These are phyloP conservation scores for Aquilaria yunnanensis DNA, from an alignment of 345 rosid genomes.

Conservation along the genomic window DNA sequence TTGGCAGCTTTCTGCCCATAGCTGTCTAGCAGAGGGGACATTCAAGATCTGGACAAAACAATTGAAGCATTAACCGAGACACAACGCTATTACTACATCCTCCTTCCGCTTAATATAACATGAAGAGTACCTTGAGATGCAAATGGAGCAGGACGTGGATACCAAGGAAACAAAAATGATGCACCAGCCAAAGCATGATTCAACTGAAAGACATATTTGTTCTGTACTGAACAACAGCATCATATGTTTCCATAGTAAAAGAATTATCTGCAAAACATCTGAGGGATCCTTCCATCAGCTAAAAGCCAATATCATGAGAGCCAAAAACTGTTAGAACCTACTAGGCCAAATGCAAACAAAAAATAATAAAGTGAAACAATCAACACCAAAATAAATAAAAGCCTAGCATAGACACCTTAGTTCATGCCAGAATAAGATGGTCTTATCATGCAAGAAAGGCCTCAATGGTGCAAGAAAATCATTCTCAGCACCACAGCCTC, in stretches of 20 bases:
- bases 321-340: not conserved
- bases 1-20: too few species aligned
- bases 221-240: constrained; percentile 49
- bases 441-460: constrained; percentile 35
- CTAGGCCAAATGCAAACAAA: not conserved
- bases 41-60: too few species aligned
- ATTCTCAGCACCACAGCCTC: constrained; percentile 16
- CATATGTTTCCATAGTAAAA: constrained; percentile 62
- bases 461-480: constrained; percentile 34
- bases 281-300: constrained; percentile 5
- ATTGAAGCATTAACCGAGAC: too few species aligned
- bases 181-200: not conserved
- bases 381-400: not conserved
- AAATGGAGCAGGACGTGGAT: not conserved
- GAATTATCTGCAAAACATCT: constrained; percentile 64
- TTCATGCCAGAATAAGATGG: constrained; percentile 69
- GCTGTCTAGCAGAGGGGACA: too few species aligned
- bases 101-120: too few species aligned
- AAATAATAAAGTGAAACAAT: not conserved
- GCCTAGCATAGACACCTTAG: constrained; percentile 30
- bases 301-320: constrained; percentile 1
- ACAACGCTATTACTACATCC: too few species aligned
- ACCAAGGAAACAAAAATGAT: not conserved
- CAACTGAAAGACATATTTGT: constrained; percentile 13
- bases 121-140: not conserved